Conservation (phyloP, 352 stramenopile species). For the Globisporangium paddicum region DNA sequence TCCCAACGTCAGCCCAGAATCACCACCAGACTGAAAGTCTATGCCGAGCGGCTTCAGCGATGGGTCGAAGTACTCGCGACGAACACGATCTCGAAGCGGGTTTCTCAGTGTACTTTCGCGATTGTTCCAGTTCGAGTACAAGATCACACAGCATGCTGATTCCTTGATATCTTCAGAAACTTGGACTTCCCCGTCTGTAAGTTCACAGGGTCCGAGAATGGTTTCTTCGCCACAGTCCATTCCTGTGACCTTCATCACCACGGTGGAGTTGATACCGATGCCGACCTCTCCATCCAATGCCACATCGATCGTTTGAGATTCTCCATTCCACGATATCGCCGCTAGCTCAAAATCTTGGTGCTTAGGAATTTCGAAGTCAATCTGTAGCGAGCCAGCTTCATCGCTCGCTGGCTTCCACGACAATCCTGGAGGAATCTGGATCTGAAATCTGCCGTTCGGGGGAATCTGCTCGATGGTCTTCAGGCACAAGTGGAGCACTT, state of each 20-base stretch:
- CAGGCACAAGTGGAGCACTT: constrained; percentile 27
- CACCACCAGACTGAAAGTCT: constrained; percentile 30
- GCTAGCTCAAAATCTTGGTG: constrained; percentile 29
- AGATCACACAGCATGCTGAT: constrained; percentile 17
- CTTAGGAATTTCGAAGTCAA: constrained; percentile 28
- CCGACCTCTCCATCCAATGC: constrained; percentile 25
- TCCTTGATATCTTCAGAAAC: constrained; percentile 1
- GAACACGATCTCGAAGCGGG: constrained; percentile 20
- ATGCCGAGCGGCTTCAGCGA: constrained; percentile 27
- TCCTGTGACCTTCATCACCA: constrained; percentile 31
- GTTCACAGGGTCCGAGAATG: constrained; percentile 38
- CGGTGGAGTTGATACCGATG: constrained; percentile 24
- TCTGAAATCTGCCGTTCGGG: constrained; percentile 21
- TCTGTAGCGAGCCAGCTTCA: constrained; percentile 10
- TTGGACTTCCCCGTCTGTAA: constrained; percentile 17
- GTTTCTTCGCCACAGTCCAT: constrained; percentile 22
- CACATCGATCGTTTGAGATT: constrained; percentile 21
- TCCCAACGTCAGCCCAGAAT: constrained; percentile 35
- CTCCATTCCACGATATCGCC: constrained; percentile 24
- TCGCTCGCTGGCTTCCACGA: constrained; percentile 23
- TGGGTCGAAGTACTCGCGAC: constrained; percentile 25
- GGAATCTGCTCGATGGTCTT: constrained; percentile 33
- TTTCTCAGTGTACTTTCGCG: constrained; percentile 27
- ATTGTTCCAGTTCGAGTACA: constrained; percentile 37
- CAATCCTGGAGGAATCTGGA: constrained; percentile 22